Percentiles rank a stretch among this genome's conserved stretches.
These are phyloP conservation scores for Botrytis elliptica DNA, from an alignment of 2,329 filamentous ascomycete species.

Conservation along the genomic window DNA sequence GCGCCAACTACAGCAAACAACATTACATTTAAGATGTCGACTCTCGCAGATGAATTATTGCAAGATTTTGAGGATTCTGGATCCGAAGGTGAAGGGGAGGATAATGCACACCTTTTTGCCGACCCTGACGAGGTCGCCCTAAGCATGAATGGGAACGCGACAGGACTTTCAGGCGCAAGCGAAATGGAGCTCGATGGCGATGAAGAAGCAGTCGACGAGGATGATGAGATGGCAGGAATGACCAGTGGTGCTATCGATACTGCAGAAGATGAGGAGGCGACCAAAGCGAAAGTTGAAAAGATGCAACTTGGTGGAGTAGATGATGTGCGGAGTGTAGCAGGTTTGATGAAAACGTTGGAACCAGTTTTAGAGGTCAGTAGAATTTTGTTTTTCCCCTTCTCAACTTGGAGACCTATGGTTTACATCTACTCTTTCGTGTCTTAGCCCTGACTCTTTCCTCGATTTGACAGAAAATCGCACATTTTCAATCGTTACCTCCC, in stretches of 20 bases:
- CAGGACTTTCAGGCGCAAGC: constrained; percentile 39
- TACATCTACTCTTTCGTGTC: constrained; percentile 59
- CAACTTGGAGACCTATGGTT: constrained; percentile 48
- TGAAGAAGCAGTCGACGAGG: constrained; percentile 59
- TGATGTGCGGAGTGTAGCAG: constrained; percentile 77
- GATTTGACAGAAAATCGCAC: constrained; percentile 70
- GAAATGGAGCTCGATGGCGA: constrained; percentile 61
- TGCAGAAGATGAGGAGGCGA: constrained; percentile 62
- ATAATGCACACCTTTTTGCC: constrained; percentile 48
- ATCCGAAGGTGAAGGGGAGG: constrained; percentile 68
- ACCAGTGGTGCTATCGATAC: constrained; percentile 40
- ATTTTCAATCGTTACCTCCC: constrained; percentile 69
- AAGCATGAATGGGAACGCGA: constrained; percentile 38
- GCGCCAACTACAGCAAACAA: constrained; percentile 15
- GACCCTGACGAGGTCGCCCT: constrained; percentile 45
- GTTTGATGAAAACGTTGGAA: constrained; percentile 76
- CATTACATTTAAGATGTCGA: constrained; percentile 63
- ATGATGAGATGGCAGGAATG: constrained; percentile 55
- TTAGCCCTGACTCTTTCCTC: constrained; percentile 65
- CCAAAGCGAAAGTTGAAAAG: constrained; percentile 78
- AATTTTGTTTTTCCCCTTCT: constrained; percentile 29
- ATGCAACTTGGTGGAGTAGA: constrained; percentile 72
- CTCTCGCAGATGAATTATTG: constrained; percentile 86
- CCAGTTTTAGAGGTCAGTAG: constrained; percentile 77
- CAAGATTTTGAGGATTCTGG: constrained; percentile 88